Conservation (phyloP, 2,329 filamentous ascomycete species). For the Ophiostoma tasmaniense region DNA sequence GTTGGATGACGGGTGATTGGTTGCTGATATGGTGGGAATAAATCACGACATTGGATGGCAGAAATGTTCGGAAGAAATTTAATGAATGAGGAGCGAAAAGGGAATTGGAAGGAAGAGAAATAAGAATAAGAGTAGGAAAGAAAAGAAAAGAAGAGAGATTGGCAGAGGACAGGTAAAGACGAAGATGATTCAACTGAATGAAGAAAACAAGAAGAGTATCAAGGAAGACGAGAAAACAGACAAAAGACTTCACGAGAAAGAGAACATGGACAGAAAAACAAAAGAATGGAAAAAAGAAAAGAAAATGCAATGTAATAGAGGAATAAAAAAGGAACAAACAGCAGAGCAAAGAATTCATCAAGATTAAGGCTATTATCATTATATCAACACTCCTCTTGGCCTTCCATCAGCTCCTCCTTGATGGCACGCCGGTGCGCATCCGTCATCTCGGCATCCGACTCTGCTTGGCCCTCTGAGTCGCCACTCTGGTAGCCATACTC, state of each 20-base stretch:
- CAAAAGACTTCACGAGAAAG: background rate
- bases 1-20: background rate
- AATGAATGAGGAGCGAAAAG: no score
- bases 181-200: no score
- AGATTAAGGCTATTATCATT: background rate
- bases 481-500: slow-evolving; percentile 15
- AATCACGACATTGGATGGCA: no score
- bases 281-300: background rate
- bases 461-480: slow-evolving; percentile 12
- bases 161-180: no score
- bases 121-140: background rate
- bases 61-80: no score
- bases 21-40: background rate
- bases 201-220: no score
- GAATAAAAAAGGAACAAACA: background rate
- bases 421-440: slow-evolving; percentile 1
- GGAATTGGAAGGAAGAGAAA: background rate
- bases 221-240: no score
- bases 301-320: background rate
- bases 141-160: background rate
- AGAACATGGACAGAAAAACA: background rate
- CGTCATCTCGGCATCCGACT: slow-evolving; percentile 9
- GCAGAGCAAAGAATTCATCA: background rate
- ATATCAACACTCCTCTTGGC: background rate
- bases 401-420: slow-evolving; percentile 15